phyloP scores from a whole-genome alignment of 441 rosid species.

The Cnidoscolus chayamansa region DNA sequence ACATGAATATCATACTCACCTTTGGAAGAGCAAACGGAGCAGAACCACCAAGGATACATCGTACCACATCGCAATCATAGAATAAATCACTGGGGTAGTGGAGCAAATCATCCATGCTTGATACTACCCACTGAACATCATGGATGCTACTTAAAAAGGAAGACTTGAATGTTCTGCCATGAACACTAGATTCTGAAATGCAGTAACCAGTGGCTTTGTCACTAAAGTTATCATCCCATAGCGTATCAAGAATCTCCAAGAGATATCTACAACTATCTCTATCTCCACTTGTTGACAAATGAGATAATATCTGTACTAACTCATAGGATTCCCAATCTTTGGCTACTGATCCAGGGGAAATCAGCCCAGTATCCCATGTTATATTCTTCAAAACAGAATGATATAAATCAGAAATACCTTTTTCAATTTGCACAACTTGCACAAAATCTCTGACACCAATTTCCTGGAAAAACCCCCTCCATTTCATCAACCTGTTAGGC shows the following conservation, averaged over 20 bases:
- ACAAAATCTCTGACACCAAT: conserved; percentile 84
- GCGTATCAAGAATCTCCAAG: conserved; percentile 62
- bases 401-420: conserved; percentile 49
- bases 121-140: conserved; percentile 69
- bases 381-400: conserved; percentile 27
- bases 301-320: conserved; percentile 51
- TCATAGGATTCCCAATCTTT: conserved; percentile 93
- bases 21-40: conserved; percentile 91
- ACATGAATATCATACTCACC: conserved; percentile 45
- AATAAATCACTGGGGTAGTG: conserved; percentile 71
- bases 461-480: conserved; percentile 89
- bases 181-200: conserved; percentile 33
- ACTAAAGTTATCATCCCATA: conserved; percentile 70
- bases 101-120: conserved; percentile 67
- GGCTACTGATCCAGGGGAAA: conserved; percentile 41
- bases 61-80: conserved; percentile 78
- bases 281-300: conserved; percentile 42
- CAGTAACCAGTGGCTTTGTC: conserved; percentile 51
- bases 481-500: conserved; percentile 48
- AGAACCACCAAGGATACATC: conserved; percentile 63
- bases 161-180: conserved; percentile 50
- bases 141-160: conserved; percentile 63
- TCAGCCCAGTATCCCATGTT: conserved; percentile 30
- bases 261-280: conserved; percentile 61
- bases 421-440: conserved; percentile 68